Evolutionary conservation across 495 filamentous ascomycete genomes (phyloP), one percentile per base, ranked within the genome.

Genomic region (Talaromyces proteolyticus): DNA sequence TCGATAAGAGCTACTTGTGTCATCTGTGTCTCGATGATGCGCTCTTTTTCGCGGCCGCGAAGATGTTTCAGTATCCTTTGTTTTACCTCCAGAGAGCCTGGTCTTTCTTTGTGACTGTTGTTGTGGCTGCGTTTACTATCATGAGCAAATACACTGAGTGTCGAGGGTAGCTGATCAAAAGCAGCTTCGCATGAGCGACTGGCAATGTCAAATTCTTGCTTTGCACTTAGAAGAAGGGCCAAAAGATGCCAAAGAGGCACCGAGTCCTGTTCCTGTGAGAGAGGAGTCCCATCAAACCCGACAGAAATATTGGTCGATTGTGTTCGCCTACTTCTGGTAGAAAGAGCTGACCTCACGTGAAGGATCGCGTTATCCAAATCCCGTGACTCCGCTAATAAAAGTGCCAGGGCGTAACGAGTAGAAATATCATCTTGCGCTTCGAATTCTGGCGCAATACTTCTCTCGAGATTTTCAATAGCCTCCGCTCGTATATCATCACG

Each of bases 11-110:
- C 77, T 51, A 98, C 74, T 56, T 96, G 89, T 6, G 91, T 96
- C 81, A 98, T 96, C 59, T 92, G 94, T 24, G 95, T 78, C 63
- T 96, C 87, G 19, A 98, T 64, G 21, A 96, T 85, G 17, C 77
- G 74, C 58, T 88, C 86, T 57, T 87, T 92, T 58, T 95, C 90
- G 34, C 81, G 80, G 49, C 78, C 76, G 44, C 85, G 81, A 74
- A 95, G 82, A 49, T 84, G 80, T 51, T 87, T 82, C 8, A 91
- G 18, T 87, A 57, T 5, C 80, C 81, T 41, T 66, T 70, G 48
- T 61, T 61, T 5, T 55, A 46, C n/a, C 47, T 53, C 12, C 26
- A 21, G 17, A 56, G 25, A 25, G 50, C 47, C 20, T 54, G 49
- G 52, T 48, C 51, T 2, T 74, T 75, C 38, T 72, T 72, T 60